phyloP scores from a whole-genome alignment of 2,329 filamentous ascomycete genomes.

The Hymenoscyphus infarciens region DNA sequence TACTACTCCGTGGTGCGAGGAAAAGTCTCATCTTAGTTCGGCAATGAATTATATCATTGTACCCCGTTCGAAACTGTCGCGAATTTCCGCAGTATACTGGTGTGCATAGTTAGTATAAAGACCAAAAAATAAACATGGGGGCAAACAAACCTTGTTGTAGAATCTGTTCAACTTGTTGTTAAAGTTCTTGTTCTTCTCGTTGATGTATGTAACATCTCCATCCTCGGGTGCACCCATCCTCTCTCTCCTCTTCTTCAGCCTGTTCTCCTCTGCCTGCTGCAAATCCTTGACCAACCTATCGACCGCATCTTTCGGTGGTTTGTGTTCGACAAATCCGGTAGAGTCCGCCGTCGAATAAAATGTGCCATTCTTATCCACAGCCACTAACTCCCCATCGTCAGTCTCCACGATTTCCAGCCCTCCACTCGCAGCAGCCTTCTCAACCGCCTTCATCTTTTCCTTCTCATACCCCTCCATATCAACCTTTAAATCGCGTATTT shows the following conservation, averaged over 20 bases:
- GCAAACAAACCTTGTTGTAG: slow-evolving; percentile 73
- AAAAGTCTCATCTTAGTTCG: slow-evolving; percentile 8
- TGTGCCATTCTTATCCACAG: slow-evolving; percentile 83
- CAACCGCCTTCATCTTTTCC: slow-evolving; percentile 80
- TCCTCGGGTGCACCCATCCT: slow-evolving; percentile 75
- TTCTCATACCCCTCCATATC: slow-evolving; percentile 82
- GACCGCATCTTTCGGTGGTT: slow-evolving; percentile 80
- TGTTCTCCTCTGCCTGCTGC: slow-evolving; percentile 80
- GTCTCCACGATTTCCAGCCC: slow-evolving; percentile 92
- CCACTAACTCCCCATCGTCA: slow-evolving; percentile 90
- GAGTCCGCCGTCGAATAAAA: slow-evolving; percentile 90
- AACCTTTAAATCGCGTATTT: slow-evolving; percentile 72
- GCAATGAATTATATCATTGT: slow-evolving; percentile 71
- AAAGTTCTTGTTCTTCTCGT: slow-evolving; percentile 99
- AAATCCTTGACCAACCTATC: slow-evolving; percentile 85
- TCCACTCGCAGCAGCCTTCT: slow-evolving; percentile 78
- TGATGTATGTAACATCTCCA: slow-evolving; percentile 96
- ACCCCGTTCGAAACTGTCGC: slow-evolving; percentile 95
- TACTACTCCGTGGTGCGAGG: slow-evolving; percentile 5
- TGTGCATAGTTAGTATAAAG: slow-evolving; percentile 27
- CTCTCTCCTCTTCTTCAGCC: slow-evolving; percentile 82
- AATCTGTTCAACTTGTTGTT: slow-evolving; percentile 95
- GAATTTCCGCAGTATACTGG: slow-evolving; percentile 92
- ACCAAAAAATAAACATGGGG: neutral
- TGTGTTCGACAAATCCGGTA: slow-evolving; percentile 76